Evolutionary conservation across 441 rosid genomes (phyloP).

Genomic region (Populus hybrid): DNA sequence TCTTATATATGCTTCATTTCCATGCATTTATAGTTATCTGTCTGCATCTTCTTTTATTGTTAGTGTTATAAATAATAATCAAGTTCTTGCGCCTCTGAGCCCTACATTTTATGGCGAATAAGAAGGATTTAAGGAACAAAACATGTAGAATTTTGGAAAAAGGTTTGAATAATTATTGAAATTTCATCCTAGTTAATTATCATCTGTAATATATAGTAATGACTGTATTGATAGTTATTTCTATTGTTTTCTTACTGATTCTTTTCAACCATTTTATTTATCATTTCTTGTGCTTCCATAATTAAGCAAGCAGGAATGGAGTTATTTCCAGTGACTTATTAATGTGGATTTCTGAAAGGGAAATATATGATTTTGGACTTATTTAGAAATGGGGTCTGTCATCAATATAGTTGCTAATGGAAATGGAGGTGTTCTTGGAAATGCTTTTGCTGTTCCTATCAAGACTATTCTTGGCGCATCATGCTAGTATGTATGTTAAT

Average conservation of each 20-base stretch:
- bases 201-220: too few species aligned
- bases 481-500: slow-evolving; percentile 43
- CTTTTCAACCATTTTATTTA: not conserved
- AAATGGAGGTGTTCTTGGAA: slow-evolving; percentile 48
- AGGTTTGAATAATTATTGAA: too few species aligned
- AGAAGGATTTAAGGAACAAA: too few species aligned
- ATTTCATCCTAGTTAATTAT: too few species aligned
- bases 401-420: slow-evolving; percentile 53
- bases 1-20: not conserved
- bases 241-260: not conserved
- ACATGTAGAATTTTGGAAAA: too few species aligned
- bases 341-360: not conserved
- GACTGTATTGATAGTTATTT: too few species aligned
- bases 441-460: slow-evolving; percentile 50
- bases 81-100: not conserved
- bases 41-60: not conserved
- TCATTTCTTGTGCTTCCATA: not conserved
- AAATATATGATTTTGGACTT: not conserved
- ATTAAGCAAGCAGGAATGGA: not conserved
- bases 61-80: not conserved
- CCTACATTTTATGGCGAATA: too few species aligned
- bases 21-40: not conserved
- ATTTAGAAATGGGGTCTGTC: slow-evolving; percentile 37
- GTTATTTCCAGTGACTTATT: not conserved
- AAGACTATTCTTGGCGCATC: slow-evolving; percentile 55